A percentile compares a stretch with the other conserved stretches of the same genome.
Conservation (phyloP, 352 stramenopile genomes). For the Phytopythium boreale region DNA sequence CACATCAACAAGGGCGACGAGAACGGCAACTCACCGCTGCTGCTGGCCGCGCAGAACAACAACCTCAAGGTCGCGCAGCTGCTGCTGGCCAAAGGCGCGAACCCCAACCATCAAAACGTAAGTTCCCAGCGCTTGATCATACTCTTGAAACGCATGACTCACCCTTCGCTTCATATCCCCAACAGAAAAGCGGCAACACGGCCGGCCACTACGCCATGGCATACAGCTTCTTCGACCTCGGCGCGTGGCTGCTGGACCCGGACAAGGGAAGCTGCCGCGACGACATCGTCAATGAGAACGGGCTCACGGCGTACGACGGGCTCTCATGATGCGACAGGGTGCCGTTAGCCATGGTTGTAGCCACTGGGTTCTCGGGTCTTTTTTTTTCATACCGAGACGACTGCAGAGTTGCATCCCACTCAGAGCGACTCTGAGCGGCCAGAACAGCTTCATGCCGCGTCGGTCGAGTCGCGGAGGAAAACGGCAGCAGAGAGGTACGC, state of each 20-base stretch:
- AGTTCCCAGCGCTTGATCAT: conserved; percentile 10
- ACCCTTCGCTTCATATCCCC: background rate
- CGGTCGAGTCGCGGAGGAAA: too few relatives aligned
- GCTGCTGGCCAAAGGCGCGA: conserved; percentile 86
- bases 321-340: too few relatives aligned
- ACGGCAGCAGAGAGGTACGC: too few relatives aligned
- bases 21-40: conserved; percentile 88
- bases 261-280: conserved; percentile 83
- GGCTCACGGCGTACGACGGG: conserved; percentile 92
- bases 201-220: conserved; percentile 92
- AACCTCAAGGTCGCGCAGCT: conserved; percentile 88
- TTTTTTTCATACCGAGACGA: too few relatives aligned
- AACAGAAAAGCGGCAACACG: conserved; percentile 85
- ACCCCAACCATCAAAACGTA: conserved; percentile 91
- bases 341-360: too few relatives aligned
- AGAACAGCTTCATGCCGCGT: too few relatives aligned
- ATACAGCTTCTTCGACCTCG: conserved; percentile 90
- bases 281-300: conserved; percentile 90
- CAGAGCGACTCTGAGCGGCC: too few relatives aligned
- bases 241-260: conserved; percentile 87
- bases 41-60: conserved; percentile 88
- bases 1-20: conserved; percentile 88
- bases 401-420: too few relatives aligned
- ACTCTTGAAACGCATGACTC: background rate
- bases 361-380: too few relatives aligned